Evolutionary conservation across 306 rosid species (phyloP).

Genomic region (Lathyrus sativus): DNA sequence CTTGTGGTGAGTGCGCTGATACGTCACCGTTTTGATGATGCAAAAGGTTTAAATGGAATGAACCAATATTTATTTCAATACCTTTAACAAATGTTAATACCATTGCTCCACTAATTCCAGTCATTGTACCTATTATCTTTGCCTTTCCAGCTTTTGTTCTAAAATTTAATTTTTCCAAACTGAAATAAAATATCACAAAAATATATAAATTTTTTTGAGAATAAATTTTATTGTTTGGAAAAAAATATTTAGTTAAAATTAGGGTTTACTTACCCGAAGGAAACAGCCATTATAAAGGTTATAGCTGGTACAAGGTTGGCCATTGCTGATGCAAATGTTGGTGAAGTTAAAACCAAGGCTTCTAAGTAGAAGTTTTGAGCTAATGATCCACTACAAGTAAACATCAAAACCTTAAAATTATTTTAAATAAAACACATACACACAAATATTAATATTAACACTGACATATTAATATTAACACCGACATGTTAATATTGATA

Average conservation of each 20-base stretch:
- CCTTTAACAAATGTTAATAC: conserved; percentile 59
- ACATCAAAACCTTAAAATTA: background rate
- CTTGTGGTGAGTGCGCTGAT: background rate
- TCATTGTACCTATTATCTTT: conserved; percentile 48
- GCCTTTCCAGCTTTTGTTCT: conserved; percentile 47
- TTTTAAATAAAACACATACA: too few species aligned
- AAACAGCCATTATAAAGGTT: conserved; percentile 64
- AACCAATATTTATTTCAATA: conserved; percentile 15
- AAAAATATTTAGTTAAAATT: background rate
- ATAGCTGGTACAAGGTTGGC: conserved; percentile 61
- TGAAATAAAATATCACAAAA: conserved; percentile 4
- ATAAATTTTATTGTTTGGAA: background rate
- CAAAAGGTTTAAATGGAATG: conserved; percentile 40
- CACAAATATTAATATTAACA: too few species aligned
- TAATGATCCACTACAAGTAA: conserved; percentile 54
- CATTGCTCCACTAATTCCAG: conserved; percentile 60
- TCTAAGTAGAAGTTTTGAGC: conserved; percentile 60
- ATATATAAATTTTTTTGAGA: background rate
- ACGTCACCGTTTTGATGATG: background rate
- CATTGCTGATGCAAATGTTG: conserved; percentile 68
- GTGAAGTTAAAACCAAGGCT: conserved; percentile 60
- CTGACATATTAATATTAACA: too few species aligned
- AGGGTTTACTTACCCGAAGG: conserved; percentile 42
- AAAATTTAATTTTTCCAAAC: conserved; percentile 47
- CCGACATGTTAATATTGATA: too few species aligned